phyloP scores from a whole-genome alignment of 768 basidiomycete genomes.

The Pleurotus citrinopileatus region DNA sequence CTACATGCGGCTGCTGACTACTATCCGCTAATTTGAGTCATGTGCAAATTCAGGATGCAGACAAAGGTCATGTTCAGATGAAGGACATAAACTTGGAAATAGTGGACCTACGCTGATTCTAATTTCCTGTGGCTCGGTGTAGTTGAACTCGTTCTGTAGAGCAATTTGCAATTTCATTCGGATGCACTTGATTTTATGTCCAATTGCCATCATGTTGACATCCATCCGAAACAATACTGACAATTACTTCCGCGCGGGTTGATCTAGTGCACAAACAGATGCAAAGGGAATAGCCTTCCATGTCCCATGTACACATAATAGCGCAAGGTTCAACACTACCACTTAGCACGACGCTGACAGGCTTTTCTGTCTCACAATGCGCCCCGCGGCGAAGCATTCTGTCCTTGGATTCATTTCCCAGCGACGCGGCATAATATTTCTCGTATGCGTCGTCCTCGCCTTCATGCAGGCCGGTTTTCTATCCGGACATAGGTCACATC shows the following conservation, averaged over 20 bases:
- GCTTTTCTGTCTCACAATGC: slow-evolving; percentile 6
- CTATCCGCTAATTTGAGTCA: slow-evolving; percentile 1
- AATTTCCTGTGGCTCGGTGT: neutral
- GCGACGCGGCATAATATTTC: slow-evolving; percentile 36
- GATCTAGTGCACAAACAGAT: neutral
- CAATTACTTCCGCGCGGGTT: slow-evolving; percentile 1
- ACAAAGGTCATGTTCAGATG: slow-evolving; percentile 82
- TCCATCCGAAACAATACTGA: too few relatives aligned
- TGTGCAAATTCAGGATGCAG: slow-evolving; percentile 58
- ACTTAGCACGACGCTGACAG: neutral
- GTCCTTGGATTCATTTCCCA: slow-evolving; percentile 10
- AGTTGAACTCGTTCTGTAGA: neutral
- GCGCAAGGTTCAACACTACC: neutral
- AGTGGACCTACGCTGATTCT: slow-evolving; percentile 64
- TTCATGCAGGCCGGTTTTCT: slow-evolving; percentile 52
- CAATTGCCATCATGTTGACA: too few relatives aligned
- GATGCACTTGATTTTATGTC: too few relatives aligned
- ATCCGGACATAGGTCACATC: slow-evolving; percentile 29
- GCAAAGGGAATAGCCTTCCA: neutral
- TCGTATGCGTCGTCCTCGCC: slow-evolving; percentile 37
- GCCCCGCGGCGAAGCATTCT: neutral
- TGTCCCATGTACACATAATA: neutral
- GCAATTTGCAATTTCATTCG: too few relatives aligned
- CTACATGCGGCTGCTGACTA: neutral
- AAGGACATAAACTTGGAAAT: slow-evolving; percentile 74